These are phyloP conservation scores for Aurantiochytrium sp. DNA, from an alignment of 108 stramenopile species.

Conservation along the genomic window DNA sequence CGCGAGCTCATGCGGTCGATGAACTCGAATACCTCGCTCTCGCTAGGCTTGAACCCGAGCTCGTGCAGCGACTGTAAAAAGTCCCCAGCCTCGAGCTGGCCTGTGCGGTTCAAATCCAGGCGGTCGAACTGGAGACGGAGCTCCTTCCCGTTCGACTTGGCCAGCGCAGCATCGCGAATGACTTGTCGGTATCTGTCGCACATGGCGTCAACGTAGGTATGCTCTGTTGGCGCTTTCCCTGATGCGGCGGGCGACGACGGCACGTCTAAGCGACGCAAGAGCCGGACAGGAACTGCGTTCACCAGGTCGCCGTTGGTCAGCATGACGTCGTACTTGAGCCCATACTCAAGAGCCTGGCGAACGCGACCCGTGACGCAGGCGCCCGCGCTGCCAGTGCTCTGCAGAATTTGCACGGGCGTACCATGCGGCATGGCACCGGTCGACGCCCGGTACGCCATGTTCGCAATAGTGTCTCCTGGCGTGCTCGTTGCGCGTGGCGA, in stretches of 20 bases:
- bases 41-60: background rate
- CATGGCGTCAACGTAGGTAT: background rate
- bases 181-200: background rate
- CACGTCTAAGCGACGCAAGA: background rate
- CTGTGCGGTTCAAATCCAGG: background rate
- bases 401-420: background rate
- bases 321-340: slow-evolving; percentile 1
- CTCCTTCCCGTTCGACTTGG: background rate
- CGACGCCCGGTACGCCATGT: background rate
- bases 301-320: background rate
- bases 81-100: background rate
- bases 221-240: too few relatives aligned
- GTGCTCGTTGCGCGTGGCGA: background rate
- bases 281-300: background rate
- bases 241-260: too few relatives aligned
- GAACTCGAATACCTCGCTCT: background rate
- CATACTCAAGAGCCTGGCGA: background rate
- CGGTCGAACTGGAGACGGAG: background rate
- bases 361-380: background rate
- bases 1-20: background rate
- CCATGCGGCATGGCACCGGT: background rate
- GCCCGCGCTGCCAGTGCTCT: background rate
- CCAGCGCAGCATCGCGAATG: background rate
- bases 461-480: background rate
- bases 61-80: background rate